Base-by-base conservation (phyloP, 352 stramenopile species). In the Globisporangium paddicum region DNA sequence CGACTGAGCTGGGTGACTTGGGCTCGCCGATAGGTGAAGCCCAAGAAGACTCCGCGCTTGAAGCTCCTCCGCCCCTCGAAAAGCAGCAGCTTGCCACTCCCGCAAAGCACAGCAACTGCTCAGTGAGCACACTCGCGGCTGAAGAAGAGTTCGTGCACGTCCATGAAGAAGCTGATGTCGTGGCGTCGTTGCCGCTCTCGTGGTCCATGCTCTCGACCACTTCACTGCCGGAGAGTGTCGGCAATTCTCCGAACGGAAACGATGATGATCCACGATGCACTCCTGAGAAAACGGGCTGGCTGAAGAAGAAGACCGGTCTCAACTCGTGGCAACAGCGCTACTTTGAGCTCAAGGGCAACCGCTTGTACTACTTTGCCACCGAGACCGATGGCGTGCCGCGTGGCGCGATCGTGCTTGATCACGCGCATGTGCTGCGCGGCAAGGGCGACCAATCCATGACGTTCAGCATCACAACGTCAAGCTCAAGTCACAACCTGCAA, bases 261-360 rank as follows among this genome's bases (percentile, higher is more conserved):
- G 55, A 64, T n/a, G 66, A 69, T 40, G 66, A 76, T 53, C 28
- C 63, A 16, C 40, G 63, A 51, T 61, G 69, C 18, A 56, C 73
- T 21, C 79, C 79, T 0, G 73, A 87, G 60, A 90, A 89, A 58
- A 88, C 73, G 2, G 81, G 81, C 6, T 91, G 83, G 79, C 75
- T 90, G 18, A 88, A 89, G 63, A 93, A 91, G 66, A 86, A 87
- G 46, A 87, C 77, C 30, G 83, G 83, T n/a, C 60, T 90, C 13
- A 89, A 83, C 38, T 73, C 83, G 26, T 91, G 79, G 83, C 81
- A 93, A 38, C 65, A 73, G 44, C 77, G 83, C 18, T 93, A 87
- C 65, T 93, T 91, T 52, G 83, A 93, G 60, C 73, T 91, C 30
- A 90, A 91, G 49, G 81, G 83, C 28, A 90, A 89, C 45, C 79